Conservation (phyloP, 352 stramenopile genomes). For the Globisporangium barbulae region DNA sequence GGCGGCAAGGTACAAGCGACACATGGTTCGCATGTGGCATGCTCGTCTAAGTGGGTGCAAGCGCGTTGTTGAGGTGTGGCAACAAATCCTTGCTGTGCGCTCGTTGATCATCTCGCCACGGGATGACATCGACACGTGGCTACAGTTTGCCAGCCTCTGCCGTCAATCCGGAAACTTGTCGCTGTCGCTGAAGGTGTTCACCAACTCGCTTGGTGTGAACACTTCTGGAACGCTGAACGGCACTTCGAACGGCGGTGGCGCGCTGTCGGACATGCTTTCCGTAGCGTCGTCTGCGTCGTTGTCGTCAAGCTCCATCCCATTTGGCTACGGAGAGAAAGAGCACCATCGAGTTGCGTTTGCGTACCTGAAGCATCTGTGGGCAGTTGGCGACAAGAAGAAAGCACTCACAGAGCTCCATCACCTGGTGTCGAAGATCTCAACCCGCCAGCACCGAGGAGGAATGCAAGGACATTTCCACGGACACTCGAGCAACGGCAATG, state of each 20-base stretch:
- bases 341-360: constrained; percentile 92
- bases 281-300: constrained; percentile 53
- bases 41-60: constrained; percentile 85
- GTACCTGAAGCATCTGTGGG: constrained; percentile 95
- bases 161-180: constrained; percentile 84
- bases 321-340: constrained; percentile 85
- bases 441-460: constrained; percentile 34
- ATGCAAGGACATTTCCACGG: constrained; percentile 17
- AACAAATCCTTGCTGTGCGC: constrained; percentile 93
- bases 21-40: constrained; percentile 88
- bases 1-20: constrained; percentile 69
- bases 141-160: constrained; percentile 92
- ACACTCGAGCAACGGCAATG: constrained; percentile 7
- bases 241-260: constrained; percentile 6
- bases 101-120: constrained; percentile 79
- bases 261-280: constrained; percentile 41
- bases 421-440: constrained; percentile 81
- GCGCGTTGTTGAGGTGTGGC: constrained; percentile 91
- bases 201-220: constrained; percentile 65
- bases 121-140: constrained; percentile 91
- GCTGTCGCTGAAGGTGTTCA: constrained; percentile 87
- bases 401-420: constrained; percentile 82
- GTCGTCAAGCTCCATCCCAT: constrained; percentile 36
- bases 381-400: constrained; percentile 84
- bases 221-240: constrained; percentile 22